These are phyloP conservation scores for Ceratocystis colombiana DNA, from an alignment of 2,329 filamentous ascomycete genomes.

Conservation along the genomic window DNA sequence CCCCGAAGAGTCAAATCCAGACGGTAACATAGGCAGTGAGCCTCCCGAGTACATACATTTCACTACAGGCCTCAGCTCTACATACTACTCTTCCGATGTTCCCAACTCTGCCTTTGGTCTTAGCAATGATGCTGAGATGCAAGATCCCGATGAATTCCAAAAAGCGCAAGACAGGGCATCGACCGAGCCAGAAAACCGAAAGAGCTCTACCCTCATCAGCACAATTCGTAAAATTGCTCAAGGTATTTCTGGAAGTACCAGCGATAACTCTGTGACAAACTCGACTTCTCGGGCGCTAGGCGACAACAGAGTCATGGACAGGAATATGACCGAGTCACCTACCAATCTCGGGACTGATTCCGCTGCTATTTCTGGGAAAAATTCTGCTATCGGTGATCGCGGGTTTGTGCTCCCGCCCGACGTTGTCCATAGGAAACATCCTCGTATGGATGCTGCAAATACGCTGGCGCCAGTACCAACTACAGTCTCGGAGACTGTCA, in stretches of 20 bases:
- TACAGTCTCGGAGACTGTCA: constrained; percentile 9
- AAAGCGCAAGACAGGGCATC: constrained; percentile 12
- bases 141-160: constrained; percentile 21
- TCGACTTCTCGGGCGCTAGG: neutral
- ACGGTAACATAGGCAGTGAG: neutral
- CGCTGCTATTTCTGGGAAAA: neutral
- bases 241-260: constrained; percentile 19
- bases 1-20: neutral
- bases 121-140: constrained; percentile 6
- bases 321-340: constrained; percentile 25
- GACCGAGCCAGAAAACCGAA: constrained; percentile 10
- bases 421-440: neutral
- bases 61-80: constrained; percentile 18
- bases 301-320: constrained; percentile 15
- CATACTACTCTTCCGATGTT: constrained; percentile 25
- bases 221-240: constrained; percentile 18
- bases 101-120: constrained; percentile 26
- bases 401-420: constrained; percentile 10
- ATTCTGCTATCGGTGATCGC: constrained; percentile 12
- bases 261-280: constrained; percentile 4
- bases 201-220: constrained; percentile 17
- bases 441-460: constrained; percentile 6
- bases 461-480: constrained; percentile 2
- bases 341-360: constrained; percentile 30
- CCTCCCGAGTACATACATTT: constrained; percentile 18